Conservation (phyloP, 2,329 filamentous ascomycete genomes). For the Epichloe hybrida region DNA sequence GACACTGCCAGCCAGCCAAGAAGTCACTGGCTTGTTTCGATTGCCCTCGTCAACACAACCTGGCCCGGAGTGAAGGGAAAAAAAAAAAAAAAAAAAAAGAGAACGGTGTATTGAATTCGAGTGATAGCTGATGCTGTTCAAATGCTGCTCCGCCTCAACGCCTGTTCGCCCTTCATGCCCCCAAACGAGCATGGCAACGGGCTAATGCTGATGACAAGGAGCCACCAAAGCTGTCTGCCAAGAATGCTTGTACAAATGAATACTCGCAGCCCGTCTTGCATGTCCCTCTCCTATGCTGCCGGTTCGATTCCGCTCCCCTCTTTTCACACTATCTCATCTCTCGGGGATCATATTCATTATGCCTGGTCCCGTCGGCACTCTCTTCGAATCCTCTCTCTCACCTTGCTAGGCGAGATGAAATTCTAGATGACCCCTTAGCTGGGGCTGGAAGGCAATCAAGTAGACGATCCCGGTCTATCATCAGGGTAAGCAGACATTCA, state of each 20-base stretch:
- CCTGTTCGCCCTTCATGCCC: constrained; percentile 1
- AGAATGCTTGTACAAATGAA: not conserved
- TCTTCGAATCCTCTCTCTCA: not conserved
- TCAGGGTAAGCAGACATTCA: not conserved
- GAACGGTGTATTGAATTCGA: not conserved
- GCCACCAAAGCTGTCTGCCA: not conserved
- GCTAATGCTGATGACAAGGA: not conserved
- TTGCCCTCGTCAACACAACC: too few species aligned
- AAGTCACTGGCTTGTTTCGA: too few species aligned
- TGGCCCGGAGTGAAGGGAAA: too few species aligned
- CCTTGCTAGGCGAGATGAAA: constrained; percentile 17
- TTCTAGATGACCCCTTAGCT: constrained; percentile 33
- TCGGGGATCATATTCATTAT: not conserved
- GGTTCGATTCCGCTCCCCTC: not conserved
- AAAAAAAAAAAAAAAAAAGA: not conserved
- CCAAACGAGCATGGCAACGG: not conserved
- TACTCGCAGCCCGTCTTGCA: not conserved
- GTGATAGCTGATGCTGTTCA: not conserved
- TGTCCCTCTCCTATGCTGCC: not conserved
- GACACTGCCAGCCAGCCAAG: too few species aligned
- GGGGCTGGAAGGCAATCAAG: constrained; percentile 40
- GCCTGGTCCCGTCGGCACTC: not conserved
- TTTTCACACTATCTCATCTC: not conserved
- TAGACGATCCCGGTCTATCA: constrained; percentile 40
- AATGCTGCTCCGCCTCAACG: constrained; percentile 7